Base-by-base conservation (phyloP, 2,329 filamentous ascomycete genomes). In the Sclerotinia trifoliorum region DNA sequence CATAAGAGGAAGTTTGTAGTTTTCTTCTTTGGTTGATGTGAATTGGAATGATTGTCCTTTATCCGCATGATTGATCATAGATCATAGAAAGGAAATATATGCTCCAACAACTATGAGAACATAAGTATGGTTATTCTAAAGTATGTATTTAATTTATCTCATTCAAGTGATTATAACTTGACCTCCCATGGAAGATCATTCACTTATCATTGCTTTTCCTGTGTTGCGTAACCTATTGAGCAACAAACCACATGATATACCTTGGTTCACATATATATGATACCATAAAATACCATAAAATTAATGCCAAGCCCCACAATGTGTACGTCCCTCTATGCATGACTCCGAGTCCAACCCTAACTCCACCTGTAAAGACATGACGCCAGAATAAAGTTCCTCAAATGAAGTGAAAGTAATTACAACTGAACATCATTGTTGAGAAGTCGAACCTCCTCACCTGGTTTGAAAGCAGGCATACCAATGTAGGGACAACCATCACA, bases 401-500 rank as follows among this genome's bases (percentile, higher is more conserved):
- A 62, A 51, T 39, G 26, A 61, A 32, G 29, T 26, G 19, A 44
- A 42, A 60, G 32, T 21, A 19, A 54, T 79, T 77, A 97, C 77
- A 97, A 81, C 81, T 97, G 94, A 69, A 93, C 87, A 76, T 92
- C 88, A 73, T 96, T 92, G 79, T 96, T 94, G 76, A 97, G 78
- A 70, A 99, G 83, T 76, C 89, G 86, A 63, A 98, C 93, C 81
- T 98, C 93, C 83, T 99, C 94, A 21, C 95, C 95, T 4, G 93
- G 93, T 83, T 97, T 97, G 84, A 99, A 99, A 5, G 95, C 91
- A 19, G 95, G 95, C 73, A 99, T 84, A 5, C 94, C 94, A 75
- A 96, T 91, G 78, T 95, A 97, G 1, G 94, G 94, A 76, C 89
- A 92, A 2, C 86, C 75, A 62, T 88, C 88, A 78, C 90, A 92